Evolutionary conservation across 257 asterid genomes (phyloP).

Genomic region (Solanum arcanum): DNA sequence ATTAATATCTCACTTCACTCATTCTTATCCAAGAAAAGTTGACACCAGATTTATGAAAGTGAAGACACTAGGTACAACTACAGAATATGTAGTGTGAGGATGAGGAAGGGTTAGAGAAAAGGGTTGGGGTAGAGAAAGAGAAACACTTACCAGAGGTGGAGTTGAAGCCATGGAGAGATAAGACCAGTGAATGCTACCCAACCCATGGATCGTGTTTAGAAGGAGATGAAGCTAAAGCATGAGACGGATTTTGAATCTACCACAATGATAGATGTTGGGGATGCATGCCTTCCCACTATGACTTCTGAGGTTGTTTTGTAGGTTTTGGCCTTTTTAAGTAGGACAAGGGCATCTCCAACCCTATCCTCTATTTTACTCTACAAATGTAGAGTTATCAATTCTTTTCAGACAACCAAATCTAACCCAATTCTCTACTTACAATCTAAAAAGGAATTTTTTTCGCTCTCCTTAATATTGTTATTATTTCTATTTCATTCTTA

Average conservation of each 20-base stretch:
- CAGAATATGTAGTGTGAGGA: not conserved
- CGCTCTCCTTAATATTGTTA: too few relatives aligned
- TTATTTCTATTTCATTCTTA: too few relatives aligned
- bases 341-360: not conserved
- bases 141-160: not conserved
- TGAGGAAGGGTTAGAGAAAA: not conserved
- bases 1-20: not conserved
- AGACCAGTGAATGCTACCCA: not conserved
- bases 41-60: not conserved
- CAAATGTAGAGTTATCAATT: too few relatives aligned
- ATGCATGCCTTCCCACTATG: not conserved
- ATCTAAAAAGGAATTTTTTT: too few relatives aligned
- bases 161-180: not conserved
- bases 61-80: not conserved
- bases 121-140: not conserved
- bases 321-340: not conserved
- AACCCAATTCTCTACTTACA: too few relatives aligned
- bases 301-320: not conserved
- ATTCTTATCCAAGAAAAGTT: not conserved
- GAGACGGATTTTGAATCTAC: not conserved
- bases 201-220: not conserved
- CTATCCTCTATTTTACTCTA: too few relatives aligned
- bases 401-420: too few relatives aligned
- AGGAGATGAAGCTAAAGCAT: not conserved
- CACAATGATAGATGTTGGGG: not conserved